These are phyloP conservation scores for Wickerhamiella infanticola DNA, from an alignment of 1,139 yeast species.

Conservation along the genomic window DNA sequence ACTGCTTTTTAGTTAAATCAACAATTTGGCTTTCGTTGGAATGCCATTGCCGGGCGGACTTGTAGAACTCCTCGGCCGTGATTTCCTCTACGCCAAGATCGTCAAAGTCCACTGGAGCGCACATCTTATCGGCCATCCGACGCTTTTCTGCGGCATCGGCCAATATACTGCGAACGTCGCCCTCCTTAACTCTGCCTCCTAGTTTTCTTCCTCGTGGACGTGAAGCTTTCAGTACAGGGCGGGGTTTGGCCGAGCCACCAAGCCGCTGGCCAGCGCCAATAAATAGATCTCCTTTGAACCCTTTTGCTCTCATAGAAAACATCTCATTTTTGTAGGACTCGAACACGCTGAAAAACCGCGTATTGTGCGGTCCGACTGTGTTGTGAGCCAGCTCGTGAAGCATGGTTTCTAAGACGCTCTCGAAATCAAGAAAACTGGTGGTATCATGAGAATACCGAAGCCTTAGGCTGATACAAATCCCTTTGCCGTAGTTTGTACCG, in stretches of 20 bases:
- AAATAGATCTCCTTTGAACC: slow-evolving; percentile 29
- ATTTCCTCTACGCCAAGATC: slow-evolving; percentile 10
- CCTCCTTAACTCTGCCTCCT: slow-evolving; percentile 3
- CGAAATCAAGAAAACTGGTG: slow-evolving; percentile 44
- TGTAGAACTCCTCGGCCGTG: slow-evolving; percentile 5
- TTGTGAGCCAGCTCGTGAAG: slow-evolving; percentile 84
- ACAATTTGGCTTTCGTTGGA: neutral
- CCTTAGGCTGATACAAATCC: slow-evolving; percentile 57
- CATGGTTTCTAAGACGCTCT: slow-evolving; percentile 64
- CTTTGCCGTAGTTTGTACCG: slow-evolving; percentile 80
- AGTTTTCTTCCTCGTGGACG: slow-evolving; percentile 5
- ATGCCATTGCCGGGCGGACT: neutral
- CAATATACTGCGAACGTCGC: slow-evolving; percentile 2
- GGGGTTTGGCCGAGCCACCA: slow-evolving; percentile 24
- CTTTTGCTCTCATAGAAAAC: slow-evolving; percentile 36
- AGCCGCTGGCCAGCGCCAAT: slow-evolving; percentile 39
- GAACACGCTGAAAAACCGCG: slow-evolving; percentile 45
- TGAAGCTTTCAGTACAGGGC: neutral
- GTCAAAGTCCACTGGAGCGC: slow-evolving; percentile 7
- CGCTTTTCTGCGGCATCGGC: slow-evolving; percentile 15
- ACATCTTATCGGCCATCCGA: slow-evolving; percentile 10
- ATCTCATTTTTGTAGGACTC: slow-evolving; percentile 47
- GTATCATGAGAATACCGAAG: slow-evolving; percentile 47
- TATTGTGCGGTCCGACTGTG: slow-evolving; percentile 65
- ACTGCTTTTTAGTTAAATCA: neutral